A percentile compares a stretch with the other conserved stretches of the same genome.
phyloP scores from a whole-genome alignment of 257 asterid species.

The Penstemon newberryi region DNA sequence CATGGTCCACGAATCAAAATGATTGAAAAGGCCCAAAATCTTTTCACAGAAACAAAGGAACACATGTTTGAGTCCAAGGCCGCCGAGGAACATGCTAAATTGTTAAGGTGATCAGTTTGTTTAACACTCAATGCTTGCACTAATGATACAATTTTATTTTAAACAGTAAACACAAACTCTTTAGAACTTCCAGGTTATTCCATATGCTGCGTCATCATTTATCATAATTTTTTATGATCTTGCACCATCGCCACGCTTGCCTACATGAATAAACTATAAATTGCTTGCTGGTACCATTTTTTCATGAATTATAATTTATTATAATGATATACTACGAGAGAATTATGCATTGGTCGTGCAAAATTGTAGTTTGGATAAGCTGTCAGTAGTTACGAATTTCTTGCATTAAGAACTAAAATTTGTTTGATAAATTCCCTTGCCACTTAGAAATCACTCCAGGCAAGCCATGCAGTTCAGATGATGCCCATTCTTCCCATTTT shows the following conservation, averaged over 20 bases:
- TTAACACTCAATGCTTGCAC: slow-evolving; percentile 15
- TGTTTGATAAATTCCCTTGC: neutral
- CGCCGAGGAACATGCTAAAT: slow-evolving; percentile 97
- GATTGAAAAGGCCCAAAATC: slow-evolving; percentile 77
- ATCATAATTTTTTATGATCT: neutral
- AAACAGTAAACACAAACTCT: neutral
- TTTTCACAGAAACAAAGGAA: slow-evolving; percentile 80
- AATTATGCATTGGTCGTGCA: slow-evolving; percentile 7
- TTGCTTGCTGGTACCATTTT: slow-evolving; percentile 6
- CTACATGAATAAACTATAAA: neutral
- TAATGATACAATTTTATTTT: slow-evolving; percentile 17
- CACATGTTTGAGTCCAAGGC: slow-evolving; percentile 88
- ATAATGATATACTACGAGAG: neutral
- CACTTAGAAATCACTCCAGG: neutral
- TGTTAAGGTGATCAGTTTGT: slow-evolving; percentile 58
- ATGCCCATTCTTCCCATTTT: neutral
- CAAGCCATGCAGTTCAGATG: neutral
- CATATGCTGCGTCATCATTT: slow-evolving; percentile 15
- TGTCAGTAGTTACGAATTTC: neutral
- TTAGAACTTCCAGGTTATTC: slow-evolving; percentile 1
- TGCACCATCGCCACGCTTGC: slow-evolving; percentile 6
- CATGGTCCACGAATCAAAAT: slow-evolving; percentile 83
- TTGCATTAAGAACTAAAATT: slow-evolving; percentile 11
- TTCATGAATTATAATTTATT: neutral
- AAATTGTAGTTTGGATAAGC: neutral